phyloP scores from a whole-genome alignment of 768 basidiomycete species.

The Thelephora aurantiotincta region DNA sequence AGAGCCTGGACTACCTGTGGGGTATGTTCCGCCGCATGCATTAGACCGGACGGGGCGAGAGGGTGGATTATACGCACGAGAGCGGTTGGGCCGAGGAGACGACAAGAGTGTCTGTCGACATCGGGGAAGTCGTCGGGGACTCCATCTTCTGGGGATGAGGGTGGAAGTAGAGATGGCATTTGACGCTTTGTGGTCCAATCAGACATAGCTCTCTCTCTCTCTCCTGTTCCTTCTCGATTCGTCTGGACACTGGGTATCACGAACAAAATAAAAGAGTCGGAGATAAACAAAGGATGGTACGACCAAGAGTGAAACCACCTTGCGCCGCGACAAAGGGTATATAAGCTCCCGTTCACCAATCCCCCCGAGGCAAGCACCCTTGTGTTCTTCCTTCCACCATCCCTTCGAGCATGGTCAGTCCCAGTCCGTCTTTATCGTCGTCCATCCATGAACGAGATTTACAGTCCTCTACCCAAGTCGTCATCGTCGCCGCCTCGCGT shows the following conservation, averaged over 20 bases:
- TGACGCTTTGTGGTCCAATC: not conserved
- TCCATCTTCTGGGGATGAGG: slow-evolving; percentile 3
- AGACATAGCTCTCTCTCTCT: not conserved
- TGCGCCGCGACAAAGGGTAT: not conserved
- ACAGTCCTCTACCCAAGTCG: slow-evolving; percentile 47
- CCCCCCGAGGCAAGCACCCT: not conserved
- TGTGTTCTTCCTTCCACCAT: not conserved
- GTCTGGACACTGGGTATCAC: no score
- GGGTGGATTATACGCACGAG: slow-evolving; percentile 17
- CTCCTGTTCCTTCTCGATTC: not conserved
- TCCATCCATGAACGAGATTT: not conserved
- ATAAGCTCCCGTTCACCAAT: not conserved
- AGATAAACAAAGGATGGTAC: no score
- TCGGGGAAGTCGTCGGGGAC: slow-evolving; percentile 20
- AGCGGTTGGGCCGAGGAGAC: slow-evolving; percentile 32
- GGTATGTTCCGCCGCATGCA: not conserved
- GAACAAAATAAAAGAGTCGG: no score
- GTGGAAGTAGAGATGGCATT: not conserved
- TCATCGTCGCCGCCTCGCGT: slow-evolving; percentile 87
- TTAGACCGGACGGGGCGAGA: not conserved
- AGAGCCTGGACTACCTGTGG: slow-evolving; percentile 36
- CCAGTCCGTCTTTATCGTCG: not conserved
- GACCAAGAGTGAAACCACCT: not conserved
- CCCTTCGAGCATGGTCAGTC: not conserved
- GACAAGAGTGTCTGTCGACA: slow-evolving; percentile 29